Base-by-base conservation (phyloP, 805 yeast species). In the Dipodascopsis uninucleata region DNA sequence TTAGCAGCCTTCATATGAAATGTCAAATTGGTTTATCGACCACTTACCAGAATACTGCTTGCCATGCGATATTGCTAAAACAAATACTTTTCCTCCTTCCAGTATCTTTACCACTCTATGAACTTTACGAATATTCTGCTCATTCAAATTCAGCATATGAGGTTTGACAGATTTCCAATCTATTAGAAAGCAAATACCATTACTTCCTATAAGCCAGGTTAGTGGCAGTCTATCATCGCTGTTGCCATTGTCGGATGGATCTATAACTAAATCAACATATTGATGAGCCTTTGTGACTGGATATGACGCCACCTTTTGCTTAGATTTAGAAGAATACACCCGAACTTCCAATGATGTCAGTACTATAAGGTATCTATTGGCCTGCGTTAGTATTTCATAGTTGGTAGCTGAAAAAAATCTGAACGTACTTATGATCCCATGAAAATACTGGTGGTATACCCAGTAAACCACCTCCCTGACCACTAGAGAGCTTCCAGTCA, bases 291-390 rank as follows among this genome's bases (percentile, higher is more conserved):
- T 66, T n/a, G 35, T 39, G 10, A 66, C 32, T 2, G 67, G 60
- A 10, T 65, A 55, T 33, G 59, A 57, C 3, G 63, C 55, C 12
- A 68, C 51, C 43, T 67, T 59, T 45, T 65, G 68, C 36, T 60
- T 55, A 12, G 70, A 61, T 34, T 59, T 45, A 39, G 68, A 42
- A 22, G 56, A 58, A 44, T 66, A 69, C n/a, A 68, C 61, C 41
- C 66, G 57, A 14, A 69, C 54, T 28, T 66, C 67, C 21, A 66
- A 55, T 7, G 70, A 60, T 3, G 67, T 60, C n/a, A 66, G 60
- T 10, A 68, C 59, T 7, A 62, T 61, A n/a, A 67, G 56, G 39
- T 60, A 58, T 41, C 47, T 47, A 29, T 7, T 22, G 7, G 8
- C n/a, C 4, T n/a, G 25, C n/a, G 7, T 16, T 23, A 32, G 33